These are phyloP conservation scores for Apodospora peruviana DNA, from an alignment of 495 filamentous ascomycete genomes.

Conservation along the genomic window DNA sequence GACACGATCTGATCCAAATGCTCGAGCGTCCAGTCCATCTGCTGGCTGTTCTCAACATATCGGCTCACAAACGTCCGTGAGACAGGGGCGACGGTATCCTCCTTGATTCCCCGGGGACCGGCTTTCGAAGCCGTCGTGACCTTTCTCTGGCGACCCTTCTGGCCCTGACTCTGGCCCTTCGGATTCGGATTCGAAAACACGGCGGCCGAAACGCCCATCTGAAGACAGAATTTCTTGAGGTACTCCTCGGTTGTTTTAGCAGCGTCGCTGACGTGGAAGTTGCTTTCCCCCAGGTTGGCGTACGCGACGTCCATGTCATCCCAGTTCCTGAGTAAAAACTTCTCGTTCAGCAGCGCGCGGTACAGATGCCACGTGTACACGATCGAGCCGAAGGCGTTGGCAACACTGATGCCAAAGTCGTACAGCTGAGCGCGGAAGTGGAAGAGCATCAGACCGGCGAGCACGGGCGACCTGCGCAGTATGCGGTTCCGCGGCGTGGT, in stretches of 20 bases:
- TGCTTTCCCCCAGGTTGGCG: slow-evolving; percentile 13
- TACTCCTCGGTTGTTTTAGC: slow-evolving; percentile 23
- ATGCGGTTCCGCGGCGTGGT: slow-evolving; percentile 25
- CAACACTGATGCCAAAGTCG: slow-evolving; percentile 22
- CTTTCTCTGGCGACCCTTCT: no score
- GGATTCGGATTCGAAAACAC: slow-evolving; percentile 20
- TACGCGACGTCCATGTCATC: slow-evolving; percentile 31
- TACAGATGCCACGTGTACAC: slow-evolving; percentile 30
- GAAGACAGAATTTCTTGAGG: slow-evolving; percentile 30
- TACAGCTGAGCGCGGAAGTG: slow-evolving; percentile 18
- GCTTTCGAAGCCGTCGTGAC: no score
- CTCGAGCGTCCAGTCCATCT: slow-evolving; percentile 24
- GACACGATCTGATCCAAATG: slow-evolving; percentile 22
- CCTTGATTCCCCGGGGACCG: no score
- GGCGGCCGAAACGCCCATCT: slow-evolving; percentile 27
- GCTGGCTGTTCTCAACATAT: slow-evolving; percentile 12
- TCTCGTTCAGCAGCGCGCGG: slow-evolving; percentile 26
- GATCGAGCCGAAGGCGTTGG: slow-evolving; percentile 33
- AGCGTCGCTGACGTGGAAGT: slow-evolving; percentile 26
- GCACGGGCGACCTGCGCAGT: slow-evolving; percentile 24
- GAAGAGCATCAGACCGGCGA: slow-evolving; percentile 28
- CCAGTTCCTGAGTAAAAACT: slow-evolving; percentile 21
- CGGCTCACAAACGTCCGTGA: slow-evolving; percentile 27
- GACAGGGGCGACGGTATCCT: no score
- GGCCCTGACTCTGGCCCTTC: no score